These are phyloP conservation scores for Hypoxylon sp. DNA, from an alignment of 2,329 filamentous ascomycete genomes.

Conservation along the genomic window DNA sequence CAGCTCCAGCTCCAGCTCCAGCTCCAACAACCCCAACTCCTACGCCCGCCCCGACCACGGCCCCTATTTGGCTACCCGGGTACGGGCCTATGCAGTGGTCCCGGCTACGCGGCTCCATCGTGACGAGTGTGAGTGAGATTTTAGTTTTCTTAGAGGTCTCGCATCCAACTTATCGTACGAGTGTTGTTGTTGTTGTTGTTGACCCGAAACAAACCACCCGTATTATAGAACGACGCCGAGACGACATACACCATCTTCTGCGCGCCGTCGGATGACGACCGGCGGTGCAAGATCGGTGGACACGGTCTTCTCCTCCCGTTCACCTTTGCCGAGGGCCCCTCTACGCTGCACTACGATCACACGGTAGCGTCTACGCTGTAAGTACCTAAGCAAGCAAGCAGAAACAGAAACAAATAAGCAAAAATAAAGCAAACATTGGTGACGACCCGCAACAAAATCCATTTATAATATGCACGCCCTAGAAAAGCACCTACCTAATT, in stretches of 20 bases:
- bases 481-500: too few species aligned
- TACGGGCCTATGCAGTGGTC: conserved; percentile 15
- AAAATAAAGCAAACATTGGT: too few species aligned
- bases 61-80: conserved; percentile 20
- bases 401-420: too few species aligned
- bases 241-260: conserved; percentile 34
- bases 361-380: conserved; percentile 11
- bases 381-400: too few species aligned
- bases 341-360: conserved; percentile 11
- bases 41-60: conserved; percentile 2
- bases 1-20: too few species aligned
- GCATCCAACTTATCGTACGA: too few species aligned
- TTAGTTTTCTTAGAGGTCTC: too few species aligned
- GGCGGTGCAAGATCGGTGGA: conserved; percentile 13
- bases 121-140: conserved; percentile 25
- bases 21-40: too few species aligned
- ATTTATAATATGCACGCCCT: too few species aligned
- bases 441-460: not conserved
- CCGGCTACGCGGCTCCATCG: conserved; percentile 18
- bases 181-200: too few species aligned
- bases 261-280: not conserved
- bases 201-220: not conserved
- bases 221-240: conserved; percentile 22
- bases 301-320: conserved; percentile 13
- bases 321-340: conserved; percentile 26